phyloP scores from a whole-genome alignment of 73 alveolate genomes.

The Paramecium biaurelia region DNA sequence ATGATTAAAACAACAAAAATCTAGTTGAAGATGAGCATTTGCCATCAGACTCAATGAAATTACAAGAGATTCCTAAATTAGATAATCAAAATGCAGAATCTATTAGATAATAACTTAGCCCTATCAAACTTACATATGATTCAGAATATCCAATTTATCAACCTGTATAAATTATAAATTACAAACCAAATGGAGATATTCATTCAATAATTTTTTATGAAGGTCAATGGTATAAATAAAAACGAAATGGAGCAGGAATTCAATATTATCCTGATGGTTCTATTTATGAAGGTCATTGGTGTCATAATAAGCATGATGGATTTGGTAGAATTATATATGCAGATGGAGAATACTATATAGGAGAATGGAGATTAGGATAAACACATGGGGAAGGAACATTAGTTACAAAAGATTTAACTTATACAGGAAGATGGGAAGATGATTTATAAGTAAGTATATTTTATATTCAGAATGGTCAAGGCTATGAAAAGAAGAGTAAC shows the following conservation, averaged over 20 bases:
- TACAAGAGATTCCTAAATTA: constrained; percentile 11
- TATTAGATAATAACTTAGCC: neutral
- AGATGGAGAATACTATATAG: constrained; percentile 77
- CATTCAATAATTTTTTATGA: neutral
- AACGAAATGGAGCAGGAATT: constrained; percentile 49
- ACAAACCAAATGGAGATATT: constrained; percentile 15
- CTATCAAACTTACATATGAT: neutral
- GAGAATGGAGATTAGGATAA: constrained; percentile 72
- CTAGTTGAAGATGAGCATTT: neutral
- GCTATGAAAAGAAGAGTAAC: neutral
- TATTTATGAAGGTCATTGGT: constrained; percentile 71
- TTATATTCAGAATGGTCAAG: neutral
- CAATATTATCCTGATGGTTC: constrained; percentile 75
- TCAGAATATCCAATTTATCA: neutral
- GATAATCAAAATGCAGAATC: neutral
- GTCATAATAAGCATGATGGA: constrained; percentile 72
- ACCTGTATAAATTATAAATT: neutral
- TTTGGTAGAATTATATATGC: constrained; percentile 70
- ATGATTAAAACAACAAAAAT: neutral
- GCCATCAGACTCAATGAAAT: neutral
- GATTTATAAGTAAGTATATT: neutral
- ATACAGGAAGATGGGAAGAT: constrained; percentile 5
- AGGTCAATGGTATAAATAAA: neutral
- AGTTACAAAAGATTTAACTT: neutral
- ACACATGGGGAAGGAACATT: constrained; percentile 73